phyloP scores from a whole-genome alignment of 371 early-diverging fungal genomes.

The Mucor velutinosus region DNA sequence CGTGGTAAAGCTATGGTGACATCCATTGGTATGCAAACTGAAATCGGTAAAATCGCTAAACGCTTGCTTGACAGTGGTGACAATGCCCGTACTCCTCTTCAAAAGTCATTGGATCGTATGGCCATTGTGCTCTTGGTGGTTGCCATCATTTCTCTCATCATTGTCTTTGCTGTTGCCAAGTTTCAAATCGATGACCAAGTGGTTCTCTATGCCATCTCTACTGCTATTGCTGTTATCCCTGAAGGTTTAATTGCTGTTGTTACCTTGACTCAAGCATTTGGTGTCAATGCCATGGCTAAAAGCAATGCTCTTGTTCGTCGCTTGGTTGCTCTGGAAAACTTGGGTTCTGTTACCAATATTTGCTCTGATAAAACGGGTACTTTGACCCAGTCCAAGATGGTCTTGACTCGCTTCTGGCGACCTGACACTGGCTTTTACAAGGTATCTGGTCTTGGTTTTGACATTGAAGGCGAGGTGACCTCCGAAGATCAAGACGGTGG shows the following conservation, averaged over 20 bases:
- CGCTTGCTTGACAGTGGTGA: conserved; percentile 77
- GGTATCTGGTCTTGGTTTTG: conserved; percentile 65
- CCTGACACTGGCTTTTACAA: conserved; percentile 64
- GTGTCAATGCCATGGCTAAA: conserved; percentile 87
- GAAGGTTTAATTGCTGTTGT: conserved; percentile 94
- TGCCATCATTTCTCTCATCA: conserved; percentile 51
- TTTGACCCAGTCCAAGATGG: conserved; percentile 92
- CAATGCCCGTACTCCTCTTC: conserved; percentile 68
- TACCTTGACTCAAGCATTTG: conserved; percentile 90
- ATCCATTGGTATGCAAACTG: conserved; percentile 84
- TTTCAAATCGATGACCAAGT: conserved; percentile 70
- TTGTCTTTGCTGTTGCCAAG: conserved; percentile 55
- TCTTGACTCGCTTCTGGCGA: conserved; percentile 73
- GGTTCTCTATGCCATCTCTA: conserved; percentile 75
- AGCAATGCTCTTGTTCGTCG: conserved; percentile 87
- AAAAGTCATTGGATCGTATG: conserved; percentile 68
- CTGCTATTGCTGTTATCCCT: conserved; percentile 94
- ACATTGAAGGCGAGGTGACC: conserved; percentile 34
- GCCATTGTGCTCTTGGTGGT: conserved; percentile 59
- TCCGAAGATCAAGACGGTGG: conserved; percentile 17
- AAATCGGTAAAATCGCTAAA: conserved; percentile 90
- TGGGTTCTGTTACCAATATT: conserved; percentile 91
- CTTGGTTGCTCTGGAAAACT: conserved; percentile 84
- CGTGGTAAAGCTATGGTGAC: conserved; percentile 76
- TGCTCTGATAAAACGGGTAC: conserved; percentile 98